Conservation (phyloP, 805 yeast genomes). For the Ogataea polymorpha region DNA sequence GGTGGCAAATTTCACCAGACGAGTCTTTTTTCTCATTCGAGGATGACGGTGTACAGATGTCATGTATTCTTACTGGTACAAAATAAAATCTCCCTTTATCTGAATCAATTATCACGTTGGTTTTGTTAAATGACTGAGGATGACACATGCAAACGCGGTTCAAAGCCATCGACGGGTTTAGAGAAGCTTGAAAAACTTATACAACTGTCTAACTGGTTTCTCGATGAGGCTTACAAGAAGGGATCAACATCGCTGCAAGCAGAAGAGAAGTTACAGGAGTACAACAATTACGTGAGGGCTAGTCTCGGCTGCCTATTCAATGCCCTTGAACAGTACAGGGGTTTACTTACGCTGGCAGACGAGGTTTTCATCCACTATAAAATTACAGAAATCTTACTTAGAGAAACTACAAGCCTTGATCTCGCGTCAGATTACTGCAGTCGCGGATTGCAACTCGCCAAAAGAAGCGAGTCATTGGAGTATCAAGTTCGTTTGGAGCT, state of each 20-base stretch:
- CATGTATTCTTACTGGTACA: not conserved
- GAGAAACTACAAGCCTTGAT: slow-evolving; percentile 41
- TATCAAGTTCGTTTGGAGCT: slow-evolving; percentile 34
- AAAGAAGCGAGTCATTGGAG: slow-evolving; percentile 23
- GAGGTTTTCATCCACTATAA: slow-evolving; percentile 36
- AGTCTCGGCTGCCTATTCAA: slow-evolving; percentile 38
- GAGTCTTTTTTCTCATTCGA: not conserved
- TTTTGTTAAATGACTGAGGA: not conserved
- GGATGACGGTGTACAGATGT: not conserved
- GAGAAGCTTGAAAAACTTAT: slow-evolving; percentile 9
- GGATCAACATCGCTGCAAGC: slow-evolving; percentile 15
- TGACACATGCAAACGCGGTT: not conserved
- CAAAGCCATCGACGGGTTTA: not conserved
- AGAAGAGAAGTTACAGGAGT: slow-evolving; percentile 22
- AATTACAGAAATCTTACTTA: slow-evolving; percentile 36
- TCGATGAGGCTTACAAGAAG: slow-evolving; percentile 17
- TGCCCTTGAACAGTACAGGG: slow-evolving; percentile 31
- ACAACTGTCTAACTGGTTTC: slow-evolving; percentile 13
- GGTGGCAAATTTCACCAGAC: too few species aligned
- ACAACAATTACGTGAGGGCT: slow-evolving; percentile 33
- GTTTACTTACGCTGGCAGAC: slow-evolving; percentile 29
- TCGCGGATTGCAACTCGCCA: slow-evolving; percentile 29
- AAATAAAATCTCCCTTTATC: not conserved
- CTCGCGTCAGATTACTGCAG: slow-evolving; percentile 38
- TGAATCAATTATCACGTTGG: not conserved